phyloP scores from a whole-genome alignment of 1,284 basidiomycete species.

The Paramarasmius palmivorus region DNA sequence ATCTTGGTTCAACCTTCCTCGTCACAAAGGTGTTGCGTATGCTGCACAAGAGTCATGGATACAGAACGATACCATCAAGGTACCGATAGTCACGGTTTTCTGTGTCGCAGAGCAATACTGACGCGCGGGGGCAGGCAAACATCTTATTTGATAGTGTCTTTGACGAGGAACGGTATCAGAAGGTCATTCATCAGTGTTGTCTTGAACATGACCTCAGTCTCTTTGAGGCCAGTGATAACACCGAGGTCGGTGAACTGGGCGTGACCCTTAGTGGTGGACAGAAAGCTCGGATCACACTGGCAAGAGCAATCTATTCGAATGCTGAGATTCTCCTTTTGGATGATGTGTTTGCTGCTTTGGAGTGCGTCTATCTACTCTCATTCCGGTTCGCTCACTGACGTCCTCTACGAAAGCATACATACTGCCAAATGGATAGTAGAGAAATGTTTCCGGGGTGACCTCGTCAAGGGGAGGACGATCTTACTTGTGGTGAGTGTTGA shows the following conservation, averaged over 20 bases:
- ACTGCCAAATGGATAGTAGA: slow-evolving; percentile 79
- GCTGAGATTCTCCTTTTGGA: slow-evolving; percentile 65
- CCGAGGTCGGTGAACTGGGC: slow-evolving; percentile 65
- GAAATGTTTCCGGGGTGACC: slow-evolving; percentile 69
- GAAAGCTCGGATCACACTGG: slow-evolving; percentile 72
- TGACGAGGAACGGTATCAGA: slow-evolving; percentile 72
- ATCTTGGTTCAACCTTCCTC: slow-evolving; percentile 69
- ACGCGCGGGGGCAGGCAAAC: slow-evolving; percentile 53
- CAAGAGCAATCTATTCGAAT: slow-evolving; percentile 68
- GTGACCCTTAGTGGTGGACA: slow-evolving; percentile 58
- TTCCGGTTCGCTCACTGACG: too few relatives aligned
- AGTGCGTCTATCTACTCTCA: too few relatives aligned
- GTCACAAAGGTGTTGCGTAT: slow-evolving; percentile 67
- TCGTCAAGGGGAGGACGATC: slow-evolving; percentile 69
- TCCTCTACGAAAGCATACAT: too few relatives aligned
- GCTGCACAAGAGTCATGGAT: slow-evolving; percentile 84
- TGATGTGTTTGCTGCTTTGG: slow-evolving; percentile 61
- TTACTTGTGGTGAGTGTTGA: slow-evolving; percentile 69
- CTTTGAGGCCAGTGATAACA: slow-evolving; percentile 74
- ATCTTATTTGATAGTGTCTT: slow-evolving; percentile 82
- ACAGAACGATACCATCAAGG: slow-evolving; percentile 48
- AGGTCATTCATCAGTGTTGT: slow-evolving; percentile 58
- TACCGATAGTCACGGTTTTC: slow-evolving; percentile 33
- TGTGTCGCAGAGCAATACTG: slow-evolving; percentile 21
- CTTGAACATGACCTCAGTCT: slow-evolving; percentile 50